A percentile compares a stretch with the other conserved stretches of the same genome.
These are phyloP conservation scores for Saccharomyces mikatae DNA, from an alignment of 805 yeast species.

Conservation along the genomic window DNA sequence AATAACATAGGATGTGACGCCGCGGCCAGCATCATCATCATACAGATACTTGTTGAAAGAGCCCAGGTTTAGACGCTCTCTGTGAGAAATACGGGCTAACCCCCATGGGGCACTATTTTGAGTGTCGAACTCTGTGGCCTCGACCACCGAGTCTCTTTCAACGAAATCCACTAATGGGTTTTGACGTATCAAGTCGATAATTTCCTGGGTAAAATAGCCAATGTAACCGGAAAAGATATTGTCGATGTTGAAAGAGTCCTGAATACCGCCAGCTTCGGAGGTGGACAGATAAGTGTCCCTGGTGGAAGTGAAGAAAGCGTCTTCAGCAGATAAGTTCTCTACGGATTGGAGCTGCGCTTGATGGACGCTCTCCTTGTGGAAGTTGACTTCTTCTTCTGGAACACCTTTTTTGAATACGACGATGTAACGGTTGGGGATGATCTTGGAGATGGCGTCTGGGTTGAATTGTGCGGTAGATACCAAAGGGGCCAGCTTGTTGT, in stretches of 20 bases:
- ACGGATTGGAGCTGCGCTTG: constrained; percentile 42
- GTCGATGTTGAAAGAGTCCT: constrained; percentile 54
- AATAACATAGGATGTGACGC: constrained; percentile 78
- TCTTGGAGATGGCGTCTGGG: constrained; percentile 26
- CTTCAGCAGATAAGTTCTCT: constrained; percentile 19
- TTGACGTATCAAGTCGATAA: constrained; percentile 64
- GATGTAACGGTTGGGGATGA: constrained; percentile 72
- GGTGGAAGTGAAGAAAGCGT: constrained; percentile 21
- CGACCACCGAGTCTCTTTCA: constrained; percentile 68
- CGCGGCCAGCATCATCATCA: constrained; percentile 69
- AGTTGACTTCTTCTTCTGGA: constrained; percentile 42
- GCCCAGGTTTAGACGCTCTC: constrained; percentile 58
- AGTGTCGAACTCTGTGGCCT: constrained; percentile 51
- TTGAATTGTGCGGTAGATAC: constrained; percentile 34
- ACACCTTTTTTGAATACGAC: constrained; percentile 70
- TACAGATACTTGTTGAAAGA: constrained; percentile 66
- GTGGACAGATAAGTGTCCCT: constrained; percentile 6
- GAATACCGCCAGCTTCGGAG: constrained; percentile 41
- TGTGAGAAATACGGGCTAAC: constrained; percentile 80
- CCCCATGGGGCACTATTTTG: constrained; percentile 95
- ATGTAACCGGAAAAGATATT: constrained; percentile 65
- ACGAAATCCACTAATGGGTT: constrained; percentile 59
- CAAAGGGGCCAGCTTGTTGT: constrained; percentile 37
- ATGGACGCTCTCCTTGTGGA: constrained; percentile 63
- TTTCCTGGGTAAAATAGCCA: constrained; percentile 71